Percentiles rank a stretch among this genome's conserved stretches.
Conservation (phyloP, 176 grass and related monocot species). For the Carex pumila region DNA sequence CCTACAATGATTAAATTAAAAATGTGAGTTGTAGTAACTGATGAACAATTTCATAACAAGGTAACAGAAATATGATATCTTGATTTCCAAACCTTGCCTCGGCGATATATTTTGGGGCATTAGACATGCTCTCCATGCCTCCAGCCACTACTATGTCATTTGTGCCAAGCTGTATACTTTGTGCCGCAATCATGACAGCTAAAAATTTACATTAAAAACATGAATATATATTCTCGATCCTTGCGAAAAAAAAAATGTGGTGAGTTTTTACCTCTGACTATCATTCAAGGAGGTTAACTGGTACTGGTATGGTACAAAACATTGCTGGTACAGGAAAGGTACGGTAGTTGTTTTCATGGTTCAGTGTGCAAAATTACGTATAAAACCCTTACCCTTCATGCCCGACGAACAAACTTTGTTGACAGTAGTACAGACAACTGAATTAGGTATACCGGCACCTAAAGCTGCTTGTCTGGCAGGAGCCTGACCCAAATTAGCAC, state of each 20-base stretch:
- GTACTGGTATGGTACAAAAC: not conserved
- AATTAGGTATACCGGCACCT: conserved; percentile 69
- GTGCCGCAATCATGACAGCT: conserved; percentile 83
- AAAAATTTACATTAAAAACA: not conserved
- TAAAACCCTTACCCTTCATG: conserved; percentile 61
- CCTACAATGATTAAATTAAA: conserved; percentile 27
- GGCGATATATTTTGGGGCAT: conserved; percentile 75
- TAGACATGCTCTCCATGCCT: conserved; percentile 99
- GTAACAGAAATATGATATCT: not conserved
- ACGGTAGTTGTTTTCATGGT: not conserved
- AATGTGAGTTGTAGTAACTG: not conserved
- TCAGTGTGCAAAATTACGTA: not conserved
- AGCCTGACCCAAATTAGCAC: conserved; percentile 90
- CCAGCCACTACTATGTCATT: conserved; percentile 81
- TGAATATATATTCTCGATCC: not conserved
- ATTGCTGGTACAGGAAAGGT: not conserved
- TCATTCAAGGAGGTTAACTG: not conserved
- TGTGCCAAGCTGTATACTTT: conserved; percentile 81
- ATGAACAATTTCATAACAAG: not conserved
- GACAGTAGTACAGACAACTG: conserved; percentile 75
- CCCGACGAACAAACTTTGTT: conserved; percentile 96
- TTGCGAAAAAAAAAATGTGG: not conserved
- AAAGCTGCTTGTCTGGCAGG: conserved; percentile 83
- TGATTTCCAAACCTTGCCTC: conserved; percentile 45
- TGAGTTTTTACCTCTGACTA: not conserved